These are phyloP conservation scores for Mycena crocata DNA, from an alignment of 768 basidiomycete species.

Conservation along the genomic window DNA sequence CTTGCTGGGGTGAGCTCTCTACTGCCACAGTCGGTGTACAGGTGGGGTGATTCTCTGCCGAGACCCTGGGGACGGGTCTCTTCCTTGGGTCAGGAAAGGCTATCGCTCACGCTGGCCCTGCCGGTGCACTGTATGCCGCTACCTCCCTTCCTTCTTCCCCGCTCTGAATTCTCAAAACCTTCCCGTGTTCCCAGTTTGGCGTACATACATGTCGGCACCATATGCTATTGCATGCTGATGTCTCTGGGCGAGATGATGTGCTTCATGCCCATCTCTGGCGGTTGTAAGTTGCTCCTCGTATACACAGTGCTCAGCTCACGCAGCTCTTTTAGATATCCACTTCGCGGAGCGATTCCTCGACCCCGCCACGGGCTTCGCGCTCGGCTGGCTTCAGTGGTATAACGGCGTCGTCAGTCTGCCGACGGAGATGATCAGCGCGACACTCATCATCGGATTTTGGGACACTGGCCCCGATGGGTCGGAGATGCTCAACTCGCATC, in stretches of 20 bases:
- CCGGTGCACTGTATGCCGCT: constrained; percentile 51
- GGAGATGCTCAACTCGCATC: constrained; percentile 23
- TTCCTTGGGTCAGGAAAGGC: constrained; percentile 65
- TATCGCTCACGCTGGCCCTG: constrained; percentile 63
- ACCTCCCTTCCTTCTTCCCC: background rate
- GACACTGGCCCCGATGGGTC: constrained; percentile 31
- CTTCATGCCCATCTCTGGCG: constrained; percentile 32
- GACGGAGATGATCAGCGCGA: constrained; percentile 65
- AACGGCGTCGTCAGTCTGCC: constrained; percentile 53
- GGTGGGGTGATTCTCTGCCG: constrained; percentile 38
- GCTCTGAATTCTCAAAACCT: background rate
- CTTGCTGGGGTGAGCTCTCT: constrained; percentile 17
- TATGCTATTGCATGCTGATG: constrained; percentile 47
- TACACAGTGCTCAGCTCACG: constrained; percentile 25
- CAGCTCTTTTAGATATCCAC: constrained; percentile 61
- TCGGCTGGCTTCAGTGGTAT: constrained; percentile 57
- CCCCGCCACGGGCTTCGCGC: constrained; percentile 55
- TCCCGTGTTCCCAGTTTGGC: constrained; percentile 43
- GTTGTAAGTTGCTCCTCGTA: constrained; percentile 6
- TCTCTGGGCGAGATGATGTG: constrained; percentile 54
- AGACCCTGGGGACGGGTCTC: constrained; percentile 65
- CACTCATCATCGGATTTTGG: constrained; percentile 62
- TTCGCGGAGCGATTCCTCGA: constrained; percentile 67
- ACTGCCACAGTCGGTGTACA: too few relatives aligned
- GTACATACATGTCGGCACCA: constrained; percentile 55